phyloP scores from a whole-genome alignment of 202 grass and related monocot species.

The Miscanthus sacchariflorus region DNA sequence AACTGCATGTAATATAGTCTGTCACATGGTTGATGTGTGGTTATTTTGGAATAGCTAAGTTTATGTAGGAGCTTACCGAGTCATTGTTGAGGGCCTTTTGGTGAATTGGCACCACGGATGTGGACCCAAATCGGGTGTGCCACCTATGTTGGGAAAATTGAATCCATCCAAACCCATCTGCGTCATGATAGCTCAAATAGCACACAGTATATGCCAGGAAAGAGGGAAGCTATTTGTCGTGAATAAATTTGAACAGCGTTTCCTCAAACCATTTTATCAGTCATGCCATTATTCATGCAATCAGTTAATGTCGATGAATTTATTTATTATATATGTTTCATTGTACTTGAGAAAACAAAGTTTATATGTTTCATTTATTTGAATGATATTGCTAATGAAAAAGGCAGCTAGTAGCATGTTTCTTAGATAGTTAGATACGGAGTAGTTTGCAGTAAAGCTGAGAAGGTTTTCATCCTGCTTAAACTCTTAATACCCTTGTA shows the following conservation, averaged over 20 bases:
- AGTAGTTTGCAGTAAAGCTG: neutral
- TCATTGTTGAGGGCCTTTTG: neutral
- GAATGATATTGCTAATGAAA: neutral
- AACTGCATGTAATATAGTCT: neutral
- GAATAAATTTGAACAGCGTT: neutral
- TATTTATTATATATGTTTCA: neutral
- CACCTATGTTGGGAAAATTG: neutral
- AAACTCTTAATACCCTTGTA: neutral
- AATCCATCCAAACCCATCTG: neutral
- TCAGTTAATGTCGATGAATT: neutral
- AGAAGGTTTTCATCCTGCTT: neutral
- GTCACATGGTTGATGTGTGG: neutral
- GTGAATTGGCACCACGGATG: neutral
- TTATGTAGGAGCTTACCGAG: neutral
- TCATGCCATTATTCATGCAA: neutral
- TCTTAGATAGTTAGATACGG: too few species aligned
- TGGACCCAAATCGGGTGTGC: neutral
- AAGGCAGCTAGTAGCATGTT: slow-evolving; percentile 5
- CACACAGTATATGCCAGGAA: neutral
- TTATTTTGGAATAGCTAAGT: slow-evolving; percentile 1
- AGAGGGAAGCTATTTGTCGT: neutral
- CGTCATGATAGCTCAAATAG: neutral
- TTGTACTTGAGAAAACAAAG: neutral
- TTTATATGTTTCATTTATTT: slow-evolving; percentile 21
- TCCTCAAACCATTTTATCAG: neutral